A percentile compares a stretch with the other conserved stretches of the same genome.
phyloP scores from a whole-genome alignment of 169 alveolate genomes.

The Blepharisma undulans region DNA sequence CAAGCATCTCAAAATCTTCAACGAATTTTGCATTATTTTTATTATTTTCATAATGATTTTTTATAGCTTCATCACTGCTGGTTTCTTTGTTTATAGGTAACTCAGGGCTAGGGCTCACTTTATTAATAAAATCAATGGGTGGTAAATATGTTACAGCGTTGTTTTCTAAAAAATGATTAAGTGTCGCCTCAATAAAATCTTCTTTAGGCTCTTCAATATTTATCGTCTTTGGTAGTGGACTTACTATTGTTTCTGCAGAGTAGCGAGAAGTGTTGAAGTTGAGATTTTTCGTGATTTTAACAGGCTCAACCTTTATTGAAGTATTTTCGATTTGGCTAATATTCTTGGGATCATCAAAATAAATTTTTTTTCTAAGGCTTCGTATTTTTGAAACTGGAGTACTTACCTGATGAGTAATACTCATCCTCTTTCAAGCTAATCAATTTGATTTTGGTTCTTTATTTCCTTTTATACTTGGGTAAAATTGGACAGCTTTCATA shows the following conservation, averaged over 20 bases:
- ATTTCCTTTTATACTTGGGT: background rate
- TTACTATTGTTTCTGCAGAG: background rate
- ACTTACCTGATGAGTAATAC: background rate
- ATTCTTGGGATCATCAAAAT: background rate
- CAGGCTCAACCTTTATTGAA: background rate
- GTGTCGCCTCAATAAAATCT: background rate
- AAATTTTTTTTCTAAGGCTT: background rate
- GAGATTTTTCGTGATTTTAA: background rate
- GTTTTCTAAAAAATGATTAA: background rate
- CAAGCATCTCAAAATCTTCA: background rate
- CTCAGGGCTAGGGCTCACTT: background rate
- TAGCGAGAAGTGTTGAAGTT: background rate
- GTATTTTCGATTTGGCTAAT: background rate
- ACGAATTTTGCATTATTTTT: background rate
- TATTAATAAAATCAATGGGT: background rate
- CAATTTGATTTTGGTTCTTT: background rate
- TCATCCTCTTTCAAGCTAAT: background rate
- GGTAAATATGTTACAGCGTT: background rate
- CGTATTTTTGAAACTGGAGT: background rate
- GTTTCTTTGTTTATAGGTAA: background rate
- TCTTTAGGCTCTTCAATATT: background rate
- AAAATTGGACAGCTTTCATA: background rate
- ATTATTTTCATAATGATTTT: background rate
- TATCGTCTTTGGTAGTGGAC: background rate
- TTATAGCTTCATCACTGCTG: background rate